Conservation (phyloP, 805 yeast species). For the Saccharomycopsis oosterbeekiorum region DNA sequence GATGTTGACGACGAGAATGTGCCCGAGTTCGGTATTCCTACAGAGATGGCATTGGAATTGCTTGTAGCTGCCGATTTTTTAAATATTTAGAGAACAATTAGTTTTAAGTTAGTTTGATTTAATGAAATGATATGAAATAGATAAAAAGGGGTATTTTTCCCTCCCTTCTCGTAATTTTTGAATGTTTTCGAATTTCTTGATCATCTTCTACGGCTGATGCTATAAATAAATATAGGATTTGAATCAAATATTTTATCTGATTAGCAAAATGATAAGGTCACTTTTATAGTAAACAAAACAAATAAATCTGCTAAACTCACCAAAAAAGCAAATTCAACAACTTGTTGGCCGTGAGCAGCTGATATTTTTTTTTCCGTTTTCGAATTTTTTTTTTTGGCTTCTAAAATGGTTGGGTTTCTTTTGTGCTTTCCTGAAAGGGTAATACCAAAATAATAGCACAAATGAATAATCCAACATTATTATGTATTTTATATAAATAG, state of each 20-base stretch:
- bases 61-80: constrained; percentile 88
- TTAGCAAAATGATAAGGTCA: no score
- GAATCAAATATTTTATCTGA: no score
- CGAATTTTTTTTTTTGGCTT: neutral
- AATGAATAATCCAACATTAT: neutral
- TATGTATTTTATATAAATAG: neutral
- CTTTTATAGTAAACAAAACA: no score
- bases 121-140: no score
- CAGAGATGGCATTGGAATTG: constrained; percentile 86
- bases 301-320: no score
- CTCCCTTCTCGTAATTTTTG: no score
- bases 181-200: no score
- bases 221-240: no score
- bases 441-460: neutral
- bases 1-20: constrained; percentile 36
- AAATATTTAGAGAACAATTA: constrained; percentile 36
- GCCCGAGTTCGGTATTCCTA: constrained; percentile 86
- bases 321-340: neutral
- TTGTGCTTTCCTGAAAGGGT: neutral
- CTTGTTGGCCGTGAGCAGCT: neutral
- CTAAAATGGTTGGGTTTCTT: neutral
- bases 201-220: no score
- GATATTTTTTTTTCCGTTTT: neutral
- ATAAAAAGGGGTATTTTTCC: no score
- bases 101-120: no score